These are phyloP conservation scores for Moniliella sp. DNA, from an alignment of 1,284 basidiomycete genomes.

Conservation along the genomic window DNA sequence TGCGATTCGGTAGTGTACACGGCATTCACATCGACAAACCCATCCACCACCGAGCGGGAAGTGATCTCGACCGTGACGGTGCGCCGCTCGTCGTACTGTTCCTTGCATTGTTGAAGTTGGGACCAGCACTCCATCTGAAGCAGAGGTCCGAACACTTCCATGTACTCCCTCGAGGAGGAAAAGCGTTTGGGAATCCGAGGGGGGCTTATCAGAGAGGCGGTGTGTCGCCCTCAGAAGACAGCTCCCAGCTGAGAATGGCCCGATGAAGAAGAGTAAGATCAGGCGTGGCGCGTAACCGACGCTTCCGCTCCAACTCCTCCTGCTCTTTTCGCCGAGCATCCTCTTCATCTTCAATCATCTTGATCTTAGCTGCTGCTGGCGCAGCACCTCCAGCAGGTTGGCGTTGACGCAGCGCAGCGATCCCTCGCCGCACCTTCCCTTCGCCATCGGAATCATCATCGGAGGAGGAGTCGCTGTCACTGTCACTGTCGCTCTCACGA, in stretches of 20 bases:
- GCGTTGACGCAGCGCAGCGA: no score
- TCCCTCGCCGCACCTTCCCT: no score
- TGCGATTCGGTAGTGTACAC: neutral
- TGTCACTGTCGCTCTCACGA: neutral
- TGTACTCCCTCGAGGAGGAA: conserved; percentile 48
- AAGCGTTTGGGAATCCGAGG: conserved; percentile 44
- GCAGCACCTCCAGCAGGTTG: no score
- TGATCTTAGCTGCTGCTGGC: conserved; percentile 36
- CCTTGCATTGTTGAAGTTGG: conserved; percentile 52
- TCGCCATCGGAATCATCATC: no score
- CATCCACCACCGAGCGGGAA: conserved; percentile 11
- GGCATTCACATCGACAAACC: conserved; percentile 13
- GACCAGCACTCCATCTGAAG: conserved; percentile 77
- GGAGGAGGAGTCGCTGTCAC: neutral
- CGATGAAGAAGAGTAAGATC: conserved; percentile 60
- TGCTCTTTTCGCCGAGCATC: conserved; percentile 10
- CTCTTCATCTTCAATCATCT: conserved; percentile 43
- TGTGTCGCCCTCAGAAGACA: conserved; percentile 43
- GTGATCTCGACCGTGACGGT: conserved; percentile 6
- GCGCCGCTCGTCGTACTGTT: conserved; percentile 33
- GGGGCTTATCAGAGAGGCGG: conserved; percentile 13
- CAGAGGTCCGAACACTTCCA: conserved; percentile 60
- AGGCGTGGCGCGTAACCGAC: conserved; percentile 54
- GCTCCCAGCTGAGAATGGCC: conserved; percentile 67
- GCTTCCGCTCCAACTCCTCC: conserved; percentile 25